Evolutionary conservation across 2,329 filamentous ascomycete species (phyloP), one percentile per base, ranked within the genome.

Genomic region (Celoporthe dispersa): DNA sequence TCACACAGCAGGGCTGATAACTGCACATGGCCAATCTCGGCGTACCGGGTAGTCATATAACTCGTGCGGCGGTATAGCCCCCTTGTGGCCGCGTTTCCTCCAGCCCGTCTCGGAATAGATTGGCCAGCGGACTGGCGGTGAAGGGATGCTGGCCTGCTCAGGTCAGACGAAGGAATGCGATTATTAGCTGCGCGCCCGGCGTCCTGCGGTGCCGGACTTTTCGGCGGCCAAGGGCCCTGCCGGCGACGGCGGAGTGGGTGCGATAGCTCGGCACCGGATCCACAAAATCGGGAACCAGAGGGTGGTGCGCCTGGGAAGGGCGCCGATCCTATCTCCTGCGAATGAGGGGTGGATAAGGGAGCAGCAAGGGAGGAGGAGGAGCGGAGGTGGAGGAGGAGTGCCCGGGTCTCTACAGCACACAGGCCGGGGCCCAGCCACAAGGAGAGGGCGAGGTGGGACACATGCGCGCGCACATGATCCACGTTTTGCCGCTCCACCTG

Each of bases 361-460:
- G 37, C 14, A 41, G 37, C 14, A 14, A 14, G 53, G 53, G 22
- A 31, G 22, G n/a, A 55, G 51, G 19, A 60, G 19, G 59, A 37
- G 33, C n/a, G n/a, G 61, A 16, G 31, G 19, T 14, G n/a, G 44
- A 22, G 44, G 41, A 25, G 28, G 41, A 5, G 12, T n/a, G 44
- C 3, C 22, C 57, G 53, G 64, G 33, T 64, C 35, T 60, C 48
- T 35, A 11, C 63, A 48, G 35, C 12, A 39, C 12, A 39, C 53
- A 55, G 60, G 51, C 22, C 59, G 53, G 48, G 25, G 35, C 9
- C 57, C 28, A 66, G 60, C 39, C 37, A 44, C 48, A 48, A 41
- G 31, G 61, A 67, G 53, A 57, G 67, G 35, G 59, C 44, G 44
- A n/a, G 51, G 67, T 71, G 70, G 70, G 65, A 71, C 67, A 57